Percentiles rank a stretch among this genome's conserved stretches.
phyloP scores from a whole-genome alignment of 768 basidiomycete species.

The Termitomyces sp. region DNA sequence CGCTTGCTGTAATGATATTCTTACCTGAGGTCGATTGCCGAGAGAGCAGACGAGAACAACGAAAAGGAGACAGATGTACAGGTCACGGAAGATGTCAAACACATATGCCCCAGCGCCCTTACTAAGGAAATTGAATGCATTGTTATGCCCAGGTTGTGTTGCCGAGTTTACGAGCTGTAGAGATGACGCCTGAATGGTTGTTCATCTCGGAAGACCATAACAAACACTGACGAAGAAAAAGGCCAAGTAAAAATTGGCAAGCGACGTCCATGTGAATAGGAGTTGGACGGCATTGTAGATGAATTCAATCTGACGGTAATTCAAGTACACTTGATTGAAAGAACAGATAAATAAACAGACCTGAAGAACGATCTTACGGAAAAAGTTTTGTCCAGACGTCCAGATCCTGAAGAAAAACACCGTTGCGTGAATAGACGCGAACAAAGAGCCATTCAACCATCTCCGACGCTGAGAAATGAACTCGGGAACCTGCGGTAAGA shows the following conservation, averaged over 20 bases:
- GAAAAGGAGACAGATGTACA: conserved; percentile 84
- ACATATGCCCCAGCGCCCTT: conserved; percentile 62
- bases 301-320: conserved; percentile 61
- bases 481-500: conserved; percentile 58
- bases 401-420: conserved; percentile 86
- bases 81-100: conserved; percentile 73
- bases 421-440: conserved; percentile 90
- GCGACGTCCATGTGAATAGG: conserved; percentile 88
- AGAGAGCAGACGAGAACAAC: conserved; percentile 82
- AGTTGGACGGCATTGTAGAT: conserved; percentile 89
- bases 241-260: conserved; percentile 91
- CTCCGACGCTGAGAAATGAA: conserved; percentile 93
- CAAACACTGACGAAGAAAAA: conserved; percentile 78
- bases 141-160: conserved; percentile 43
- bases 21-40: conserved; percentile 77
- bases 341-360: conserved; percentile 22
- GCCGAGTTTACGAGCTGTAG: conserved; percentile 74
- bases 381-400: conserved; percentile 85
- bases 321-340: background rate
- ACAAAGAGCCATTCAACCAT: conserved; percentile 86
- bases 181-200: background rate
- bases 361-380: conserved; percentile 73
- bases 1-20: conserved; percentile 2
- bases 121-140: conserved; percentile 82
- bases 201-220: conserved; percentile 5